phyloP scores from a whole-genome alignment of 306 rosid genomes.

The Cucumis hystrix region DNA sequence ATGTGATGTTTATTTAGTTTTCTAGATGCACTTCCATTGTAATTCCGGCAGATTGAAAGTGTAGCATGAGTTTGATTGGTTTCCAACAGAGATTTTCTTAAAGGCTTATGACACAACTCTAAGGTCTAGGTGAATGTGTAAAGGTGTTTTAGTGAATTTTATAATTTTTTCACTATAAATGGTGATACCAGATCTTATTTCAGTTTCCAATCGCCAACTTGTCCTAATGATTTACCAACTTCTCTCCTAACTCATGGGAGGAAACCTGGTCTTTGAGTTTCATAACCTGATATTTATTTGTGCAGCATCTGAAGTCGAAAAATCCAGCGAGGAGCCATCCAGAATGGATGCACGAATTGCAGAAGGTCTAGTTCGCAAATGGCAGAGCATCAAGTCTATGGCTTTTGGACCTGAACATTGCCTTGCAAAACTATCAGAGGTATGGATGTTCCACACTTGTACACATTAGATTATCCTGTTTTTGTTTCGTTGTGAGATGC shows the following conservation, averaged over 20 bases:
- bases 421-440: conserved; percentile 58
- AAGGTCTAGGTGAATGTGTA: not conserved
- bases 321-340: conserved; percentile 37
- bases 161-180: not conserved
- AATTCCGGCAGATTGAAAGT: not conserved
- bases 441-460: conserved; percentile 10
- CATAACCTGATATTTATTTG: conserved; percentile 2
- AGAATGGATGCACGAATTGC: conserved; percentile 89
- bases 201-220: not conserved
- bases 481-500: not conserved
- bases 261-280: not conserved
- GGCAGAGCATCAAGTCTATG: conserved; percentile 77
- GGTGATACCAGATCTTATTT: not conserved
- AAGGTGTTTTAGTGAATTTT: not conserved
- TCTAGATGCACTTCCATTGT: not conserved
- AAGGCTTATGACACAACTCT: not conserved
- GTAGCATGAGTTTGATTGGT: not conserved
- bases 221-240: not conserved
- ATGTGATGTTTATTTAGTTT: not conserved
- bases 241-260: not conserved
- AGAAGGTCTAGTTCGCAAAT: conserved; percentile 70
- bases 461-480: conserved; percentile 1
- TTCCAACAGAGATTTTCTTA: not conserved
- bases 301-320: conserved; percentile 38
- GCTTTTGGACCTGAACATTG: conserved; percentile 84